Conservation (phyloP, 2,329 filamentous ascomycete genomes). For the Hypoxylon rubiginosum region DNA sequence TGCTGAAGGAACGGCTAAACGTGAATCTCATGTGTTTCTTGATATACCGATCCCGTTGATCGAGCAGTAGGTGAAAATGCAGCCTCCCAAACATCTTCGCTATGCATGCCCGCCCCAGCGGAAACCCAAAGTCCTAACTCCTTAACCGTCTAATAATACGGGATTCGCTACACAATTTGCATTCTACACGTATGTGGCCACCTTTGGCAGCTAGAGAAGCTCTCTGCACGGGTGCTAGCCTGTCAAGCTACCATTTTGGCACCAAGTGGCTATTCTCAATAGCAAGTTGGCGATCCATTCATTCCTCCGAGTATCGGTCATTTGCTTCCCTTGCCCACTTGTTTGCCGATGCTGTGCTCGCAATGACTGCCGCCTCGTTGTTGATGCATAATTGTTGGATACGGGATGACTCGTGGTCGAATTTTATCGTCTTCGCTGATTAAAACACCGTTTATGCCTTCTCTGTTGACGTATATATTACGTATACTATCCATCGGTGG, state of each 20-base stretch:
- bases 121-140: neutral
- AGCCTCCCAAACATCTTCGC: slow-evolving; percentile 27
- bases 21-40: neutral
- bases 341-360: neutral
- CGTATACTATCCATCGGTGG: neutral
- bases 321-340: neutral
- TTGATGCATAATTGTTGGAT: neutral
- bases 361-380: neutral
- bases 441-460: neutral
- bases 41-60: neutral
- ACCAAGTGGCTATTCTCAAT: neutral
- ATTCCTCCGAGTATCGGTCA: neutral
- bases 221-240: neutral
- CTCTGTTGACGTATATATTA: neutral
- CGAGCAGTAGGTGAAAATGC: slow-evolving; percentile 8
- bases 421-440: neutral
- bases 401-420: neutral
- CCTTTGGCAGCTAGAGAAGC: neutral
- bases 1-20: neutral
- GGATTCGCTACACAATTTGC: neutral
- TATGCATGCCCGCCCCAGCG: slow-evolving; percentile 15
- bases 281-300: neutral
- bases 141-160: slow-evolving; percentile 3
- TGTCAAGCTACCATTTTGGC: neutral
- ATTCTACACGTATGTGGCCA: neutral